These are phyloP conservation scores for Melanogaster broomeanus DNA, from an alignment of 768 basidiomycete species.

Conservation along the genomic window DNA sequence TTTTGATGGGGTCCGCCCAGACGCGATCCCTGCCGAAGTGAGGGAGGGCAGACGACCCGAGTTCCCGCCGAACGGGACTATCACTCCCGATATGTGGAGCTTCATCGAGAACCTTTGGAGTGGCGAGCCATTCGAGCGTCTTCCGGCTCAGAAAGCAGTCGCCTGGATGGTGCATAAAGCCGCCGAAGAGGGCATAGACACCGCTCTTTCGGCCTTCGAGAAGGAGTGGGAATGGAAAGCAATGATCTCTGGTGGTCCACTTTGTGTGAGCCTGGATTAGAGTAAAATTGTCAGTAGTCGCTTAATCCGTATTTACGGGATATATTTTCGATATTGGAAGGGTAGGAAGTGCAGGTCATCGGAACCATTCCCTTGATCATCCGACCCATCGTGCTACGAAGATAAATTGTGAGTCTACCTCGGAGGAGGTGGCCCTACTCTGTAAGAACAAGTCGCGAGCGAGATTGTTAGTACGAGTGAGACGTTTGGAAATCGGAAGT, in stretches of 20 bases:
- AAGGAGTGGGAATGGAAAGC: constrained; percentile 20
- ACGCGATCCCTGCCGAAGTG: neutral
- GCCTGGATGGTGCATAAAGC: constrained; percentile 27
- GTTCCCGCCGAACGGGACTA: constrained; percentile 15
- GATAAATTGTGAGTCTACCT: too few species aligned
- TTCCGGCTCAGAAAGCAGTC: constrained; percentile 22
- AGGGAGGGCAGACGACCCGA: constrained; percentile 2
- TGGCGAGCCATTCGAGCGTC: constrained; percentile 16
- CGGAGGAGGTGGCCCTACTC: too few species aligned
- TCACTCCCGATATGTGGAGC: constrained; percentile 28
- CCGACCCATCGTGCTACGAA: too few species aligned
- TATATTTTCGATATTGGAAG: too few species aligned
- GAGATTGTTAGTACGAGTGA: too few species aligned
- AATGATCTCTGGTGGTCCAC: neutral
- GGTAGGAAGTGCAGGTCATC: too few species aligned
- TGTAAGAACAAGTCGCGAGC: too few species aligned
- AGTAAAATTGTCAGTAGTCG: too few species aligned
- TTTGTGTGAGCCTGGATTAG: neutral
- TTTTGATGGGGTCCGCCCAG: neutral
- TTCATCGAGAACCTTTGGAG: constrained; percentile 33
- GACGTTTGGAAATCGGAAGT: too few species aligned
- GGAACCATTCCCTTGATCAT: too few species aligned
- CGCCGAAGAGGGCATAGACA: constrained; percentile 3
- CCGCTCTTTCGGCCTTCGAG: constrained; percentile 3
- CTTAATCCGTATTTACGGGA: too few species aligned